Conservation (phyloP, 2,329 filamentous ascomycete genomes). For the Sordariomycetes sp. region DNA sequence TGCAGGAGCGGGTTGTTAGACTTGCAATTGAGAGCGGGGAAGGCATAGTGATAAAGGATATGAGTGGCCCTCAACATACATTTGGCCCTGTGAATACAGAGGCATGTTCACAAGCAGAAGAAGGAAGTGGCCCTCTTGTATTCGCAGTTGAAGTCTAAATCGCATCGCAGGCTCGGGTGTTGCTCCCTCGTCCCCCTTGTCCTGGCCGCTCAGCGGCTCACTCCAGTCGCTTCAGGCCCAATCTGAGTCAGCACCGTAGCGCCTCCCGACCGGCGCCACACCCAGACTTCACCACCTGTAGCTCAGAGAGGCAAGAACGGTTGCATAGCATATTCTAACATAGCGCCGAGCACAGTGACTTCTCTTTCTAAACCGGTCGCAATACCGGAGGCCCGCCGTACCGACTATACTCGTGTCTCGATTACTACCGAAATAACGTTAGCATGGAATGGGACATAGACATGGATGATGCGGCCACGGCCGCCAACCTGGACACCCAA, state of each 20-base stretch:
- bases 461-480: slow-evolving; percentile 10
- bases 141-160: no score
- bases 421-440: background rate
- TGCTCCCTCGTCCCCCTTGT: no score
- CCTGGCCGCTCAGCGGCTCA: background rate
- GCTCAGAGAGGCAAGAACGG: background rate
- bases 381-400: no score
- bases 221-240: background rate
- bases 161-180: no score
- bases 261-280: background rate
- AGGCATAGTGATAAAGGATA: slow-evolving; percentile 14
- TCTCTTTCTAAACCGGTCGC: background rate
- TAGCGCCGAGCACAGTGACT: background rate
- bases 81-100: no score
- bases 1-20: slow-evolving; percentile 24
- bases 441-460: slow-evolving; percentile 5
- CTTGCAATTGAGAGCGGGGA: slow-evolving; percentile 22
- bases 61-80: background rate
- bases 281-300: background rate
- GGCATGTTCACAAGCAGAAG: no score
- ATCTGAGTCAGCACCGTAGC: background rate
- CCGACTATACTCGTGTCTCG: background rate
- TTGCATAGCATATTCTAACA: no score
- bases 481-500: background rate
- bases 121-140: no score